Evolutionary conservation across 805 yeast species (phyloP).

Genomic region (Priceomyces carsonii): DNA sequence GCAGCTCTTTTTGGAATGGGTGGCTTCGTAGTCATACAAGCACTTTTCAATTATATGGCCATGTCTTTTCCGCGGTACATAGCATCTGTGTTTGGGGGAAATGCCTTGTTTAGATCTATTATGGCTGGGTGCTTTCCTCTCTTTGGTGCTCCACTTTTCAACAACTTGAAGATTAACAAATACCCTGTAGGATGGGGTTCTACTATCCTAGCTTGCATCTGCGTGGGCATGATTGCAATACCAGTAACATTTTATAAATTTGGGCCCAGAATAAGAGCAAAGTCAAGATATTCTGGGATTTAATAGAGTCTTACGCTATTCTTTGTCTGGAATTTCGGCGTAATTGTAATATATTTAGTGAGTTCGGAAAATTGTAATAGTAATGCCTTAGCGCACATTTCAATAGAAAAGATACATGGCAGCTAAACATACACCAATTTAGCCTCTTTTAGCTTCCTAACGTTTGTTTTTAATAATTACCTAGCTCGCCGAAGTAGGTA

Average conservation of each 20-base stretch:
- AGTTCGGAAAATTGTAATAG: too few relatives aligned
- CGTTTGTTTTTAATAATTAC: too few relatives aligned
- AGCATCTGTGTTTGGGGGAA: slow-evolving; percentile 57
- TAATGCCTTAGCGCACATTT: too few relatives aligned
- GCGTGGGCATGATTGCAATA: slow-evolving; percentile 43
- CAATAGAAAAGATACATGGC: too few relatives aligned
- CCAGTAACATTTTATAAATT: slow-evolving; percentile 46
- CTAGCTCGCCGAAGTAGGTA: too few relatives aligned
- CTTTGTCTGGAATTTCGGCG: too few relatives aligned
- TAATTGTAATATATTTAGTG: too few relatives aligned
- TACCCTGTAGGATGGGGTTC: slow-evolving; percentile 63
- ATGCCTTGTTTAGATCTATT: slow-evolving; percentile 46
- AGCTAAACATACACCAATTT: too few relatives aligned
- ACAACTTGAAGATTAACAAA: slow-evolving; percentile 45
- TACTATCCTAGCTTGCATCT: slow-evolving; percentile 46
- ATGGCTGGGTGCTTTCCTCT: slow-evolving; percentile 62
- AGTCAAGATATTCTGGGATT: slow-evolving; percentile 40
- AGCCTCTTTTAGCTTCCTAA: too few relatives aligned
- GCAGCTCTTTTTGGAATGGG: slow-evolving; percentile 34
- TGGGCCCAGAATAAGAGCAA: slow-evolving; percentile 45
- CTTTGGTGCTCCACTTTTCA: slow-evolving; percentile 58
- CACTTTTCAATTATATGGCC: slow-evolving; percentile 46
- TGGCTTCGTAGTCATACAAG: slow-evolving; percentile 47
- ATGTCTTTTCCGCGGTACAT: slow-evolving; percentile 45
- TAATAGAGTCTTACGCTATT: too few relatives aligned